These are phyloP conservation scores for Quercus phellos DNA, from an alignment of 331 rosid species.

Conservation along the genomic window DNA sequence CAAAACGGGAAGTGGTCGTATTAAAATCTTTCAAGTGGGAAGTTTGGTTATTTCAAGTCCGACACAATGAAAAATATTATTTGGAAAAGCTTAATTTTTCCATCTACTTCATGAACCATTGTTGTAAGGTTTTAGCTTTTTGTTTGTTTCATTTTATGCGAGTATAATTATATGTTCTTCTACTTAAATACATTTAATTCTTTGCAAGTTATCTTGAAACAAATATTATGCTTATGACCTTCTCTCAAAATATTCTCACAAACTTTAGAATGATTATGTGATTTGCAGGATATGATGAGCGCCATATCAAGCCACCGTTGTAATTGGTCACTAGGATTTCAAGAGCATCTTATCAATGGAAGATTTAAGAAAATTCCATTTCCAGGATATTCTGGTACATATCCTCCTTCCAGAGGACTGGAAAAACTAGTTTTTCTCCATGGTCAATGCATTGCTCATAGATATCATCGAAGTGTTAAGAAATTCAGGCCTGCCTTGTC, in stretches of 20 bases:
- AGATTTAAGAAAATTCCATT: slow-evolving; percentile 44
- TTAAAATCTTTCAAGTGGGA: not conserved
- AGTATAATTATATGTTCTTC: not conserved
- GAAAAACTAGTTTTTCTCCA: slow-evolving; percentile 16
- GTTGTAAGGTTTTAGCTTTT: not conserved
- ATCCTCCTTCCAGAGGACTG: slow-evolving; percentile 44
- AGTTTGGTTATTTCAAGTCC: not conserved
- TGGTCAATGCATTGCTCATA: slow-evolving; percentile 35
- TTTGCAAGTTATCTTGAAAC: too few relatives aligned
- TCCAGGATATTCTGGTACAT: slow-evolving; percentile 35
- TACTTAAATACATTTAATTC: not conserved
- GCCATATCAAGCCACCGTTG: slow-evolving; percentile 65
- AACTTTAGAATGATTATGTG: slow-evolving; percentile 3
- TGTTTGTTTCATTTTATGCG: not conserved
- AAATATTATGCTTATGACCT: not conserved
- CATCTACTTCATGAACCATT: not conserved
- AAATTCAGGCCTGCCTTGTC: slow-evolving; percentile 43
- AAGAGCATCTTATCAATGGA: slow-evolving; percentile 39
- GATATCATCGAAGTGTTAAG: slow-evolving; percentile 30
- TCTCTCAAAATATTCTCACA: not conserved
- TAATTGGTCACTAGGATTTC: slow-evolving; percentile 64
- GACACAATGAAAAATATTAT: not conserved
- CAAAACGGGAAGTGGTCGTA: not conserved
- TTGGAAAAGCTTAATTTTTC: not conserved
- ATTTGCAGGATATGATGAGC: slow-evolving; percentile 60